A percentile compares a stretch with the other conserved stretches of the same genome.
These are phyloP conservation scores for Pelargonium myrrhifolium DNA, from an alignment of 441 rosid species.

Conservation along the genomic window DNA sequence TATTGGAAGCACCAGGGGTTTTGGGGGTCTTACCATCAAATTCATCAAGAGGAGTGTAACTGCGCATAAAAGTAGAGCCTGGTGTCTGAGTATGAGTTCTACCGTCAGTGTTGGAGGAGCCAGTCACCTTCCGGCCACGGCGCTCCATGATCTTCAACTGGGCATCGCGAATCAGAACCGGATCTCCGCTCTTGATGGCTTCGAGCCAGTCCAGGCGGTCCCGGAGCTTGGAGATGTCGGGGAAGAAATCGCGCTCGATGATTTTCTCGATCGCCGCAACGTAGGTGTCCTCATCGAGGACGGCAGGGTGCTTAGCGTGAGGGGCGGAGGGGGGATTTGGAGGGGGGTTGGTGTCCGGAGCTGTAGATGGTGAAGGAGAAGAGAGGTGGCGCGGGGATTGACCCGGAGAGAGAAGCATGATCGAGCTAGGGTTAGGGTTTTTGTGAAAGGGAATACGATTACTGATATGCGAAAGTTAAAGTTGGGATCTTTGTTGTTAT, in stretches of 20 bases:
- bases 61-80: constrained; percentile 72
- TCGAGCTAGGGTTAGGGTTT: background rate
- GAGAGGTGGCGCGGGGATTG: constrained; percentile 83
- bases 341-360: constrained; percentile 10
- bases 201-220: constrained; percentile 94
- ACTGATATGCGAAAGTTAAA: too few relatives aligned
- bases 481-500: too few relatives aligned
- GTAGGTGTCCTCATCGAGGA: constrained; percentile 80
- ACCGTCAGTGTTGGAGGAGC: constrained; percentile 28
- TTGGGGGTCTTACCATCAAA: constrained; percentile 45
- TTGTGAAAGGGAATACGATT: background rate
- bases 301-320: constrained; percentile 41
- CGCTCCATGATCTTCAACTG: constrained; percentile 92
- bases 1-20: constrained; percentile 25
- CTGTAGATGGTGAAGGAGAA: constrained; percentile 52
- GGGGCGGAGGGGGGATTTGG: constrained; percentile 26
- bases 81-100: constrained; percentile 46
- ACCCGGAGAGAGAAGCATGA: constrained; percentile 88
- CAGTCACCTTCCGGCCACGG: constrained; percentile 47
- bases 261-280: constrained; percentile 82
- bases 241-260: constrained; percentile 92
- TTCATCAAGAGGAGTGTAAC: constrained; percentile 75
- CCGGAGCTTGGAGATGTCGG: constrained; percentile 82
- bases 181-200: constrained; percentile 74
- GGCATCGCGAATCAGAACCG: constrained; percentile 77